phyloP scores from a whole-genome alignment of 1,284 basidiomycete genomes.

The Leccinum laetum region DNA sequence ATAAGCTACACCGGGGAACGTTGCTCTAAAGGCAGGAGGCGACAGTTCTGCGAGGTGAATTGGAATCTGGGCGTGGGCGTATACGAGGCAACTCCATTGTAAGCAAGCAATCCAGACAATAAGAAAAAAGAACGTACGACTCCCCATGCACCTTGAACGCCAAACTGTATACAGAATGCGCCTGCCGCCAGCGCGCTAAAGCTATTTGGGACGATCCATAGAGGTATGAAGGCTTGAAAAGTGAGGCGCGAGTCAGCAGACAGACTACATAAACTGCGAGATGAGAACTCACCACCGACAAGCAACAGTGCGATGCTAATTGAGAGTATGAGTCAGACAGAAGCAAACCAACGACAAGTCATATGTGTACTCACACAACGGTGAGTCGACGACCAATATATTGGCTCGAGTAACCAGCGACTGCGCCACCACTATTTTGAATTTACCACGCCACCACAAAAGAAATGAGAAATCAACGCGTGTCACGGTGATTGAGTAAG shows the following conservation, averaged over 20 bases:
- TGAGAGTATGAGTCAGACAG: background rate
- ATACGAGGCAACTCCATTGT: background rate
- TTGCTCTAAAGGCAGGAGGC: slow-evolving; percentile 90
- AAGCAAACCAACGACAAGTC: background rate
- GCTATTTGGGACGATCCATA: slow-evolving; percentile 80
- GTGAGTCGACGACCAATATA: slow-evolving; percentile 82
- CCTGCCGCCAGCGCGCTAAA: slow-evolving; percentile 71
- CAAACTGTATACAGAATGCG: too few species aligned
- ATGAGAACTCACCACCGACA: slow-evolving; percentile 38
- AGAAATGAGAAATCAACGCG: background rate
- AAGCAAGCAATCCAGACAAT: slow-evolving; percentile 5
- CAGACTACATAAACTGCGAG: background rate
- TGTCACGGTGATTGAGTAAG: background rate
- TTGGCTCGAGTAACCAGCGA: slow-evolving; percentile 69
- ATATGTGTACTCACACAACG: slow-evolving; percentile 58
- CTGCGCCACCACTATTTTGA: slow-evolving; percentile 59
- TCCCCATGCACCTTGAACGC: slow-evolving; percentile 84
- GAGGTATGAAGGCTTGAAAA: slow-evolving; percentile 63
- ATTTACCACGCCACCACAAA: slow-evolving; percentile 9
- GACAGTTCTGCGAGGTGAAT: slow-evolving; percentile 89
- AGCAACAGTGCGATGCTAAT: slow-evolving; percentile 54
- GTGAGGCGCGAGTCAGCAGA: background rate
- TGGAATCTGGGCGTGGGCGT: slow-evolving; percentile 55
- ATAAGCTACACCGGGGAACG: slow-evolving; percentile 91
- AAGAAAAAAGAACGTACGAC: slow-evolving; percentile 47